Percentiles rank a stretch among this genome's conserved stretches.
Evolutionary conservation across 2,329 filamentous ascomycete genomes (phyloP).

Genomic region (Apiospora malaysiana): DNA sequence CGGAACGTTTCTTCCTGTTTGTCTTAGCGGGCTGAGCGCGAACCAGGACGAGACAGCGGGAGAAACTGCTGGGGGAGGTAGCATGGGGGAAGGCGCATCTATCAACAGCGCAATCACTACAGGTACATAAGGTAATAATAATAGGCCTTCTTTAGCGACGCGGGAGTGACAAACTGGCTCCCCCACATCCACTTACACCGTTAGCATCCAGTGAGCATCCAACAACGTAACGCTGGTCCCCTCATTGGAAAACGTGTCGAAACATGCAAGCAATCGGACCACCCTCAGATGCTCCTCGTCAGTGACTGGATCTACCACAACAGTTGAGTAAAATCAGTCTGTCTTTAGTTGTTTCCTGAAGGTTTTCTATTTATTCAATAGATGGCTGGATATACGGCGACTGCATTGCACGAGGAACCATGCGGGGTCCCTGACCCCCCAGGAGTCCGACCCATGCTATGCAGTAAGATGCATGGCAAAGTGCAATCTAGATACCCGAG

Average conservation of each 20-base stretch:
- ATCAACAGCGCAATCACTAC: no score
- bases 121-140: no score
- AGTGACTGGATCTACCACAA: not conserved
- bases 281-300: not conserved
- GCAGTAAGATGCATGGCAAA: no score
- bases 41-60: not conserved
- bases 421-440: not conserved
- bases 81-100: not conserved
- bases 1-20: not conserved
- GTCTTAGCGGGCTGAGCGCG: not conserved
- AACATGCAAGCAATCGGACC: not conserved
- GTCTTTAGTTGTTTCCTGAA: not conserved
- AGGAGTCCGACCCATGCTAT: no score
- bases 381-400: not conserved
- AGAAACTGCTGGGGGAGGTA: not conserved
- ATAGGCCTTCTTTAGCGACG: not conserved
- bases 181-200: not conserved
- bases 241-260: conserved; percentile 1
- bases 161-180: not conserved
- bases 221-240: not conserved
- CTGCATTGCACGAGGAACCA: not conserved
- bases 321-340: no score
- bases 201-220: not conserved
- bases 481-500: not conserved
- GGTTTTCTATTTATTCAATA: not conserved